Evolutionary conservation across 352 stramenopile genomes (phyloP), one percentile per base, ranked within the genome.

Genomic region (Phytophthora uliginosa): DNA sequence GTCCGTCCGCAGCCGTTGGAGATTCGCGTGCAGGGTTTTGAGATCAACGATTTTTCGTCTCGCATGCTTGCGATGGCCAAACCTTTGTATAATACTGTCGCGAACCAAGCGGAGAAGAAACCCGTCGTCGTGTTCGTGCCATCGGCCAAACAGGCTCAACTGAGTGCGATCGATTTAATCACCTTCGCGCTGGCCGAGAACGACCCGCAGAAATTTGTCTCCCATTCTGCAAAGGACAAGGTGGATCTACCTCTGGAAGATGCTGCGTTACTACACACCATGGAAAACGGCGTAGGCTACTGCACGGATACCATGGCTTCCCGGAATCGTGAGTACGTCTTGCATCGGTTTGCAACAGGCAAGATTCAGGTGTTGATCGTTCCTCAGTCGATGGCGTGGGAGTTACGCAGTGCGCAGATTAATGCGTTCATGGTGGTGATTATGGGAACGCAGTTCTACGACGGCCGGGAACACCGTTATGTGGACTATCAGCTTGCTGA

Each of bases 111-210:
- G 4, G 75, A 72, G 28, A 91, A 91, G 42, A 98, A 99, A 72
- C 94, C 92, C 28, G 90, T 91, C 0, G 83, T 99, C 12, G 88
- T 99, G 40, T 99, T 99, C 79, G 98, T 99, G 34, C 97, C 98
- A 10, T 99, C 98, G 17, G 86, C 93, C 24, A 99, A 99, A 78
- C 98, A 99, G 79, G 97, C 97, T 28, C 97, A 99, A 77, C 83
- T 99, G 22, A 99, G 95, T 15, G 98, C 98, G 5, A 99, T 99
- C 74, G 98, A 99, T 82, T 72, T 99, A 50, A 98, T 99, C 73
- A 99, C 97, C 20, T 99, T 99, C 86, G 93, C 94, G 0, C 69
- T 97, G 33, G 97, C 88, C 33, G 89, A 97, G 38, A 95, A 96
- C 31, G 85, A 95, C 34, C 52, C 90, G 2, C 69, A 83, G 15